Evolutionary conservation across 768 basidiomycete species (phyloP), one percentile per base, ranked within the genome.

Genomic region (Rhodotorula paludigena): DNA sequence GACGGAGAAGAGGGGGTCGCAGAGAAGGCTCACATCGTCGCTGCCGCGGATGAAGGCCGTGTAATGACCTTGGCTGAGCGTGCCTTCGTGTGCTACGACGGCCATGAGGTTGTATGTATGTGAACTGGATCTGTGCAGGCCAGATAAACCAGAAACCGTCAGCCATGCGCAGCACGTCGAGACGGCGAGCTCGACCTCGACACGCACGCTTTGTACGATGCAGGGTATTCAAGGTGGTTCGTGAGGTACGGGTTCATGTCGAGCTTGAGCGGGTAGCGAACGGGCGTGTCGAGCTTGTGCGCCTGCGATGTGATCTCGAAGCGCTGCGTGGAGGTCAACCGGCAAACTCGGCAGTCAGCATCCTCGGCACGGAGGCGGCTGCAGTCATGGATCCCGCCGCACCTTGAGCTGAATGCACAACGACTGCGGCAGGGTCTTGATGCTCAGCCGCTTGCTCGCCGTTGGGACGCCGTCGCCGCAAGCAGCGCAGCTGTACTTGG

Each of bases 381-480:
- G n/a, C n/a, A n/a, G n/a, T n/a, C 15, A 44, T 18, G 58, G 52
- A 60, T 15, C 38, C 5, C 2, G 41, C 69, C 78, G 57, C 65
- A 89, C 93, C 83, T 98, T 98, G 81, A 98, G 87, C 77, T 97
- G 94, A 74, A 98, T 90, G 72, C 89, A 90, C 54, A 98, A 80
- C 1, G 94, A 92, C 0, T 89, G 87, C 0, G 94, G 92, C 14
- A 98, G 81, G 72, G 86, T 88, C 57, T 84, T 85, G 73, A 97
- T 86, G 73, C 88, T 89, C 57, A 97, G 81, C 12, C 89, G 86
- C 76, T 93, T 92, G 71, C 85, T 90, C 1, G 88, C 89, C 73
- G 88, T 85, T 77, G 85, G 84, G 5, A 86, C 82, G 38, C 84
- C 81, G 73, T 86, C 88, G 28, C 84, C 84, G 75, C 93, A 98